A percentile compares a stretch with the other conserved stretches of the same genome.
phyloP scores from a whole-genome alignment of 148 eudicot species.

The Limonium bicolor region DNA sequence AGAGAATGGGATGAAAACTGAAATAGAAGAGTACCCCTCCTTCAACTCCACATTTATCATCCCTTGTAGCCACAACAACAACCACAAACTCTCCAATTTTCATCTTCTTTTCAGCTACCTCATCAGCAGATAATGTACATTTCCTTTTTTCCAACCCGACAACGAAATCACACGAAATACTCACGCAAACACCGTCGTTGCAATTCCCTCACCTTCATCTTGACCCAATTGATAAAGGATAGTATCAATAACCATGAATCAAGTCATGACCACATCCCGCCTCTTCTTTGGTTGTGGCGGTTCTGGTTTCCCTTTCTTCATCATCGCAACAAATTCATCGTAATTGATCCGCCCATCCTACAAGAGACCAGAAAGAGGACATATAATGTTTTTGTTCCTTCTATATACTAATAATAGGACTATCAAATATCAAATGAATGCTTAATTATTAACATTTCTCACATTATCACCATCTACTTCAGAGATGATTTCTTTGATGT shows the following conservation, averaged over 20 bases:
- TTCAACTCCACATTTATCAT: no score
- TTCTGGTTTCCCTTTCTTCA: constrained; percentile 29
- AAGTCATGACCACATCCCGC: constrained; percentile 18
- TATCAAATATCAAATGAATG: not conserved
- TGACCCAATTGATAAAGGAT: not conserved
- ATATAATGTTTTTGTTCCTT: no score
- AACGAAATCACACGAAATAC: no score
- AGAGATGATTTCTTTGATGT: constrained; percentile 71
- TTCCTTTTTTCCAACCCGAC: no score
- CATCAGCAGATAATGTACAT: not conserved
- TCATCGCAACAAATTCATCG: constrained; percentile 39
- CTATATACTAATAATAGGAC: not conserved
- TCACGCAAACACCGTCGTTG: not conserved
- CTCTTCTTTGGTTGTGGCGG: constrained; percentile 29
- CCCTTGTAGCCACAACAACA: not conserved
- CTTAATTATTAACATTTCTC: constrained; percentile 13
- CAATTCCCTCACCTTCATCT: not conserved
- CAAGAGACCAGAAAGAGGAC: constrained; percentile 8
- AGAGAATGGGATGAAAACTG: no score
- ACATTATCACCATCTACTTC: constrained; percentile 90
- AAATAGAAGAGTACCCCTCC: no score
- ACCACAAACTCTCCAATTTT: not conserved
- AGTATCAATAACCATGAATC: no score
- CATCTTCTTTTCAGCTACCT: not conserved
- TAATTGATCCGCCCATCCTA: constrained; percentile 40